Base-by-base conservation (phyloP, 2,329 filamentous ascomycete genomes). In the Fusarium agapanthi region DNA sequence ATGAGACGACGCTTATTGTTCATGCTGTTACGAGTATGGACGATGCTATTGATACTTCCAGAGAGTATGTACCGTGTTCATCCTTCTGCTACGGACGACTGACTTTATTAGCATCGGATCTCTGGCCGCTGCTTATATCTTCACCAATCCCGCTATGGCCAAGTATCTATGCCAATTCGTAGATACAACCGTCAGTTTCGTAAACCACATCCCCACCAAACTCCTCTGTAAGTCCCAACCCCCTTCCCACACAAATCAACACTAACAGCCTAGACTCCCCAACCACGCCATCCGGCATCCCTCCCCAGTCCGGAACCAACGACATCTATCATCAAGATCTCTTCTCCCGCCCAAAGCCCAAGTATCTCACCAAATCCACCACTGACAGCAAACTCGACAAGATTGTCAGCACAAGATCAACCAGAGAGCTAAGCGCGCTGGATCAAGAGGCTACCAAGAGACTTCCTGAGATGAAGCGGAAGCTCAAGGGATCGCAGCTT, bases 11-110 rank as follows among this genome's bases (percentile, higher is more conserved):
- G 10, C 50, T 73, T 6, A 38, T 71, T 15, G 45, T 73, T 5
- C 71, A 73, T 34, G 56, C 70, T 4, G 71, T 73, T 10, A 73
- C 66, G 0, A 73, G 71, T 10, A 73, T 73, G 71, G 71, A 73
- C 1, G 70, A 73, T 22, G 71, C 70, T 1, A 73, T 73, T 1
- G 71, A 73, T 4, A 22, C 45, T 0, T 60, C 70, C 0, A 54
- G 38, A 32, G 58, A 58, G 70, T 72, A 35, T 35, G 34, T 35
- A 35, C 16, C 7, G 32, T 34, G 8, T 18, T 35, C 16, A 6
- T 18, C 16, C 34, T 35, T 35, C 15, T 5, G 9, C 34, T 18
- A 18, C 34, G 16, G 34, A 35, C 9, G 15, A 18, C 34, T 64
- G 30, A 51, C 44, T 1, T 18, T 47, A 16, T 18, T 26, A 73